These are phyloP conservation scores for Prunus dulcis DNA, from an alignment of 306 rosid genomes.

Conservation along the genomic window DNA sequence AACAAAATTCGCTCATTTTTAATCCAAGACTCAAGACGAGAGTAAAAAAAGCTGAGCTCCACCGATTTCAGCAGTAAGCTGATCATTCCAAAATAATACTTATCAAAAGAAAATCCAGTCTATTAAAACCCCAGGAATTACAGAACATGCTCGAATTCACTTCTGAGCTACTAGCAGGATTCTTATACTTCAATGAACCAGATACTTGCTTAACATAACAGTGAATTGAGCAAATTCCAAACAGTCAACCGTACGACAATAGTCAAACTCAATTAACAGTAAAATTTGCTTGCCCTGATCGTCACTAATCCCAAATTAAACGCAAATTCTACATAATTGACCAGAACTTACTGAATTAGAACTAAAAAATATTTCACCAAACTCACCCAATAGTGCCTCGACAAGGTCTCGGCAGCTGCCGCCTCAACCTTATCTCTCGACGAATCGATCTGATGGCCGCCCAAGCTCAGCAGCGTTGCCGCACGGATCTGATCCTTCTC, in stretches of 20 bases:
- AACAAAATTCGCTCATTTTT: neutral
- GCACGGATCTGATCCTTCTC: constrained; percentile 96
- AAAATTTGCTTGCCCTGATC: constrained; percentile 2
- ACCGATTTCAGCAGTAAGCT: neutral
- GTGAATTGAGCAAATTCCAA: neutral
- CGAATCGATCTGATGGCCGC: constrained; percentile 51
- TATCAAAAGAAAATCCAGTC: neutral
- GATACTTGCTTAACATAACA: neutral
- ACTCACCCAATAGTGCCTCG: constrained; percentile 97
- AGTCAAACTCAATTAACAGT: constrained; percentile 2
- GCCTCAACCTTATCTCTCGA: constrained; percentile 45
- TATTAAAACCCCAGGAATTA: neutral
- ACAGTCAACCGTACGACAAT: constrained; percentile 10
- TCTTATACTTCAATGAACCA: neutral
- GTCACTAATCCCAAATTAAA: constrained; percentile 8
- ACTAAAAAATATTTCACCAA: neutral
- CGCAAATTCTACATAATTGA: neutral
- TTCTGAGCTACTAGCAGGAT: neutral
- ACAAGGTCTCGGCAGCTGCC: constrained; percentile 56
- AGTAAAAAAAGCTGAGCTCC: neutral
- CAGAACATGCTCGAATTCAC: neutral
- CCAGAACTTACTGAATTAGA: constrained; percentile 9
- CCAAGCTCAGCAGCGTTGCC: constrained; percentile 81
- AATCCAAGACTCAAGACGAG: neutral
- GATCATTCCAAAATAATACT: neutral